A percentile compares a stretch with the other conserved stretches of the same genome.
Evolutionary conservation across 78 protist species (phyloP).

Genomic region (slime mould (Dictyostelium discoideum)): DNA sequence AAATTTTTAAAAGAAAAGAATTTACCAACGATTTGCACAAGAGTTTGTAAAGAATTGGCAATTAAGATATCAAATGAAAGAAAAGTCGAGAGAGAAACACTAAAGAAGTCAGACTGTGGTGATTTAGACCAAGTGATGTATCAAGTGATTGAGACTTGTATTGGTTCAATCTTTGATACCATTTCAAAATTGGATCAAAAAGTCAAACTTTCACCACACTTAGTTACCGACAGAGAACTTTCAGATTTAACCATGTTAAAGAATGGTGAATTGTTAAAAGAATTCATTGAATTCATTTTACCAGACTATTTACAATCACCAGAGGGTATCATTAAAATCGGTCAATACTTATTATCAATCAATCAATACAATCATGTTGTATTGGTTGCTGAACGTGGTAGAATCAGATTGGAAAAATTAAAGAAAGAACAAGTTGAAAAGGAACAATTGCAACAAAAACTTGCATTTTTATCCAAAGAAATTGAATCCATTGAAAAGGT

Average conservation of each 20-base stretch:
- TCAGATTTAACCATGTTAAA: conserved; percentile 12
- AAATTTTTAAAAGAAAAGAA: conserved; percentile 5
- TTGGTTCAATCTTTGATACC: conserved; percentile 26
- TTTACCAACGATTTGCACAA: conserved; percentile 7
- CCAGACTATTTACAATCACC: conserved; percentile 50
- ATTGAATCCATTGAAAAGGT: conserved; percentile 42
- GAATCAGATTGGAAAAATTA: conserved; percentile 19
- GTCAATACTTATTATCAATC: not conserved
- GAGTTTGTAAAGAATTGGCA: conserved; percentile 5
- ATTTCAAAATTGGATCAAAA: not conserved
- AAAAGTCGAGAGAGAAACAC: not conserved
- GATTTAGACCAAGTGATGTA: conserved; percentile 4
- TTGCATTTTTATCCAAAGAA: not conserved
- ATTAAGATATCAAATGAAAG: conserved; percentile 6
- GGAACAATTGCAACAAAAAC: not conserved
- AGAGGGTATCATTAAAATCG: conserved; percentile 33
- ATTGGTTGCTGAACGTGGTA: conserved; percentile 45
- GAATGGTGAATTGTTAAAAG: conserved; percentile 39
- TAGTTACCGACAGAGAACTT: not conserved
- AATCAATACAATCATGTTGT: conserved; percentile 64
- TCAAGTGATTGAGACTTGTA: conserved; percentile 7
- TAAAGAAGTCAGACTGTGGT: not conserved
- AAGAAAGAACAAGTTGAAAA: conserved; percentile 24
- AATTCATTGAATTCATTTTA: conserved; percentile 36
- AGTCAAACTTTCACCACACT: not conserved